Base-by-base conservation (phyloP, 768 basidiomycete genomes). In the Sporobolomyces phaffii region DNA sequence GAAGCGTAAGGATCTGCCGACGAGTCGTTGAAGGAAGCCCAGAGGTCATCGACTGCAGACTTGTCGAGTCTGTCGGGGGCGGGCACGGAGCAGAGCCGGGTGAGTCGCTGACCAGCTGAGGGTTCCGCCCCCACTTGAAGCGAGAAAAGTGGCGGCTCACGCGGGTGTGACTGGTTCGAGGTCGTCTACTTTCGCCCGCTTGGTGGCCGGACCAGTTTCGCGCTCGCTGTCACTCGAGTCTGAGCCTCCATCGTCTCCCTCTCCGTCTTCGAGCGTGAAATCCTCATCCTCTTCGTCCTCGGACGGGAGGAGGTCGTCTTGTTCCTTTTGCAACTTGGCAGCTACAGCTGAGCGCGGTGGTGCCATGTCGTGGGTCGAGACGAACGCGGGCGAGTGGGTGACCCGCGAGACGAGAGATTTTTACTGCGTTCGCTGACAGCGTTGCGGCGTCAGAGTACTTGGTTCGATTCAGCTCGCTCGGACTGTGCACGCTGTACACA, bases 11-110 rank as follows among this genome's bases (percentile, higher is more conserved):
- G 9, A 31, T 57, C 44, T 11, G 51, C 36, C 9, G 40, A 45
- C 2, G 54, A 14, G 34, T 66, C 70, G 60, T 71, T 72, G 67
- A 73, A 73, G 13, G 63, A 64, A 24, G 73, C 70, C 73, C 70
- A 73, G 24, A 71, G 53, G 47, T 70, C 69, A 48, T 72, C 73
- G 8, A 73, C 60, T 15, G 51, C 67, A 5, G 10, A 48, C n/a
- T 68, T 67, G 20, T 58, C 54, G 15, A 71, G 18, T 22, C 69
- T 73, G 66, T 15, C 24, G n/a, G n/a, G n/a, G n/a, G n/a, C n/a
- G n/a, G n/a, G n/a, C n/a, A n/a, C n/a, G n/a, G n/a, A n/a, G n/a
- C n/a, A n/a, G n/a, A n/a, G n/a, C n/a, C n/a, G n/a, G n/a, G n/a
- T n/a, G n/a, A n/a, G n/a, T n/a, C n/a, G n/a, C n/a, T n/a, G n/a